Conservation (phyloP, 768 basidiomycete species). For the Russula brevipes region DNA sequence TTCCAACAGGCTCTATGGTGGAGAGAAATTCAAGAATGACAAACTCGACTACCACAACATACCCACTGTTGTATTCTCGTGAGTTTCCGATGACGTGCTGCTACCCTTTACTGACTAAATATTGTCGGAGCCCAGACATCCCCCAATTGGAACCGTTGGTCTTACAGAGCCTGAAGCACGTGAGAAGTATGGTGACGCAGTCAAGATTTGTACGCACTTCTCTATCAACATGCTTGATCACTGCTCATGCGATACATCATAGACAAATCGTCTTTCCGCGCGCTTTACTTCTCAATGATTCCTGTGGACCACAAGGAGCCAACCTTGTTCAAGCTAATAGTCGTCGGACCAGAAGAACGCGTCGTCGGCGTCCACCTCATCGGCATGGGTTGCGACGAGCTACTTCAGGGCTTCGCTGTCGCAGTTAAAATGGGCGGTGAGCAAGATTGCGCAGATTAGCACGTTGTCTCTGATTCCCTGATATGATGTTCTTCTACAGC, state of each 20-base stretch:
- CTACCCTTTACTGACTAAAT: conserved; percentile 3
- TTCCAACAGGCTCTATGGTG: conserved; percentile 87
- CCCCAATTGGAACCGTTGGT: conserved; percentile 92
- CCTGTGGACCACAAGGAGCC: conserved; percentile 91
- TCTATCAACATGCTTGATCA: conserved; percentile 1
- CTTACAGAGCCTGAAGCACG: conserved; percentile 89
- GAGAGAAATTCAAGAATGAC: conserved; percentile 76
- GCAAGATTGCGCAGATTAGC: conserved; percentile 6
- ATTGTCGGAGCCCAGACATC: conserved; percentile 55
- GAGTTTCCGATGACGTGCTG: conserved; percentile 32
- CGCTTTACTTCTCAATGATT: conserved; percentile 90
- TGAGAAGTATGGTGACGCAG: conserved; percentile 77
- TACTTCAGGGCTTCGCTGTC: conserved; percentile 94
- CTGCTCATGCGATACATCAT: conserved; percentile 14
- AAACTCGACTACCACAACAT: conserved; percentile 88
- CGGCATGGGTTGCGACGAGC: conserved; percentile 88
- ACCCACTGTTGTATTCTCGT: conserved; percentile 96
- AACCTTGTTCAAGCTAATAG: conserved; percentile 87
- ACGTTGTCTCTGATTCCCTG: background rate
- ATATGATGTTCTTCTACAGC: conserved; percentile 37
- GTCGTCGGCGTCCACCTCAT: conserved; percentile 96
- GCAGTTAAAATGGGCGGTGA: conserved; percentile 92
- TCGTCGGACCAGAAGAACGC: conserved; percentile 82
- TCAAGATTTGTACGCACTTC: conserved; percentile 79
- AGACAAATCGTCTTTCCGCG: conserved; percentile 79